Base-by-base conservation (phyloP, 2,329 filamentous ascomycete genomes). In the Penicillium digitatum region DNA sequence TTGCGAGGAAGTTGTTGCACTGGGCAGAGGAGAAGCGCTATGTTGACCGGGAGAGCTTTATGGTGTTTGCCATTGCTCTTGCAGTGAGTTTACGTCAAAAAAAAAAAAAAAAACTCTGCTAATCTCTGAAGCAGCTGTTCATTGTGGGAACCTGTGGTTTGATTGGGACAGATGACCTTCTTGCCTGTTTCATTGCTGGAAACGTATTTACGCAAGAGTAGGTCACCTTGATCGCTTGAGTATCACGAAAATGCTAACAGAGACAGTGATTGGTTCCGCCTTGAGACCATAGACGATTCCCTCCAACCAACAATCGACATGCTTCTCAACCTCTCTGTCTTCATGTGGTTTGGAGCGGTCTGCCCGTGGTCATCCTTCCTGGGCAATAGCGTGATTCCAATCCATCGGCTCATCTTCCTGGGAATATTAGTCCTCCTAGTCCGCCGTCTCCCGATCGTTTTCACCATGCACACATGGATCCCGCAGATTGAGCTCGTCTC, bases 241-340 rank as follows among this genome's bases (percentile, higher is more conserved):
- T 22, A 42, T 37, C 16, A 24, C 10, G 11, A 16, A 22, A 16
- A 22, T 11, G 4, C 68, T 64, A 39, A 60, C 44, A 37, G 14
- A n/a, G 26, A n/a, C 34, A 80, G 79, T 69, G 90, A 95, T 73
- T 95, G 90, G 90, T 96, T 96, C 73, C 87, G 92, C 0, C 78
- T 93, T 1, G 89, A 95, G 71, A 96, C 92, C 0, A 78, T 87
- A 64, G 92, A 96, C 63, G 93, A 96, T 70, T 92, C 89, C 2
- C 81, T 96, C n/a, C 91, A 96, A 69, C 91, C 91, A 0, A 96
- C 91, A 0, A 88, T 96, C 43, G 91, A 96, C 70, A 95, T 96
- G 90, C 80, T 96, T 2, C 85, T 96, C 54, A 96, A 96, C 68
- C 84, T 95, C 3, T 80, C 86, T 18, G 82, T 96, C 37, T 96